phyloP scores from a whole-genome alignment of 2,329 filamentous ascomycete species.

The Nothophaeocryptopus gaeumannii region DNA sequence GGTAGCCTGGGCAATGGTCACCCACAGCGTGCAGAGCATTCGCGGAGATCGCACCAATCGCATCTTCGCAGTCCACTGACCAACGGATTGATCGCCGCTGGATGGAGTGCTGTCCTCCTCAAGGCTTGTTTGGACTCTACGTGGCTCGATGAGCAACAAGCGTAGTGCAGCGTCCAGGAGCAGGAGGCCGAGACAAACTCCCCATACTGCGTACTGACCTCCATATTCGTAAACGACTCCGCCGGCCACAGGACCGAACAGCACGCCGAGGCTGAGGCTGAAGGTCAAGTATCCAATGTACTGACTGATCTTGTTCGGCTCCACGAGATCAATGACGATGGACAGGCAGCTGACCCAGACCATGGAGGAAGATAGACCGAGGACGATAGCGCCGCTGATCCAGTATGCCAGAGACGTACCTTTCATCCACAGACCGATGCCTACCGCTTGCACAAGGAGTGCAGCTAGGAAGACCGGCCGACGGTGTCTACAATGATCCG shows the following conservation, averaged over 20 bases:
- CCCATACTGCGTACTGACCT: conserved; percentile 10
- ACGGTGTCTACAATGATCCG: background rate
- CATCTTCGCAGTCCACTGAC: background rate
- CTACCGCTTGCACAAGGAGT: conserved; percentile 5
- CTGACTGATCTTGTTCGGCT: conserved; percentile 1
- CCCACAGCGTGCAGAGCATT: conserved; percentile 5
- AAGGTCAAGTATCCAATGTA: background rate
- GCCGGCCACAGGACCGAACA: conserved; percentile 3
- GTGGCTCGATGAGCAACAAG: conserved; percentile 3
- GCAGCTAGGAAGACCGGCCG: conserved; percentile 6
- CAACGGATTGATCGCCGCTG: background rate
- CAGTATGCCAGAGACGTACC: conserved; percentile 4
- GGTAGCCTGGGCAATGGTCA: conserved; percentile 1
- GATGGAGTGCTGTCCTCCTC: too few species aligned
- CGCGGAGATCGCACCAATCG: background rate
- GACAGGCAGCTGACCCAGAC: conserved; percentile 8
- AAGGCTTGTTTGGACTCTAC: background rate
- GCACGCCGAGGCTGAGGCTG: conserved; percentile 1
- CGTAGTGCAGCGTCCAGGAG: conserved; percentile 5
- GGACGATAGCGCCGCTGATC: conserved; percentile 6
- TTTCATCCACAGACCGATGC: conserved; percentile 4
- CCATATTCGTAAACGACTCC: conserved; percentile 7
- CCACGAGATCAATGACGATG: conserved; percentile 5
- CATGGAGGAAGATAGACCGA: conserved; percentile 5
- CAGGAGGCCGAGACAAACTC: background rate